These are phyloP conservation scores for Zoysia matrella DNA, from an alignment of 202 grass and related monocot species.

Conservation along the genomic window DNA sequence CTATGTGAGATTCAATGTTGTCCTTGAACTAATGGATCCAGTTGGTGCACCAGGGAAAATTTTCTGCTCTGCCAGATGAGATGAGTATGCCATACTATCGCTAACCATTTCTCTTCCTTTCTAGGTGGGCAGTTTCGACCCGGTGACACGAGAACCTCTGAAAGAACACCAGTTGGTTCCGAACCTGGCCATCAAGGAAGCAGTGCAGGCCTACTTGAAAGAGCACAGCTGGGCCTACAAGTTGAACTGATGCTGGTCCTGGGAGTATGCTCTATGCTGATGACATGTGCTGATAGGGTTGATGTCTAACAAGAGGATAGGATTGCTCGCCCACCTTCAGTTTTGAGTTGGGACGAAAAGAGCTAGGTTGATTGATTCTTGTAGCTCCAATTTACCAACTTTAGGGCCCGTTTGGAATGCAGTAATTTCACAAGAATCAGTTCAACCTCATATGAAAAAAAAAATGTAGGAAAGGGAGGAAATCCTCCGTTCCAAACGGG, in stretches of 20 bases:
- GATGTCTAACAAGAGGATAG: not conserved
- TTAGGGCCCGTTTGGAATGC: too few species aligned
- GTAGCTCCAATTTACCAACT: not conserved
- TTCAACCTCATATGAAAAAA: too few species aligned
- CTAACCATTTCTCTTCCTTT: conserved; percentile 7
- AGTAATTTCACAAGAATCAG: too few species aligned
- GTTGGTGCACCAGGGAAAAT: not conserved
- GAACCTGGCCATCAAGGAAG: conserved; percentile 87
- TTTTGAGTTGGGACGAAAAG: not conserved
- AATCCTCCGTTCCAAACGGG: too few species aligned
- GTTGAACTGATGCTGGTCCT: conserved; percentile 29
- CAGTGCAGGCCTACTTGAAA: conserved; percentile 77
- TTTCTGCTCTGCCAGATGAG: not conserved
- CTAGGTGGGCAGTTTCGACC: conserved; percentile 85
- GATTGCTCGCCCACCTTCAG: not conserved
- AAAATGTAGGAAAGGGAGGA: too few species aligned
- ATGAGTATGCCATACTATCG: not conserved
- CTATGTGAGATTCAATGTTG: too few species aligned
- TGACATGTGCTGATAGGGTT: not conserved
- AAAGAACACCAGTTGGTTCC: conserved; percentile 71
- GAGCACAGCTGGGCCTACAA: conserved; percentile 86
- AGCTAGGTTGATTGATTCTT: not conserved
- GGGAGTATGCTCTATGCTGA: not conserved
- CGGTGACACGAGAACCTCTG: conserved; percentile 64
- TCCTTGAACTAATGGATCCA: not conserved